phyloP scores from a whole-genome alignment of 2,329 filamentous ascomycete genomes.

The Stemphylium beticola region DNA sequence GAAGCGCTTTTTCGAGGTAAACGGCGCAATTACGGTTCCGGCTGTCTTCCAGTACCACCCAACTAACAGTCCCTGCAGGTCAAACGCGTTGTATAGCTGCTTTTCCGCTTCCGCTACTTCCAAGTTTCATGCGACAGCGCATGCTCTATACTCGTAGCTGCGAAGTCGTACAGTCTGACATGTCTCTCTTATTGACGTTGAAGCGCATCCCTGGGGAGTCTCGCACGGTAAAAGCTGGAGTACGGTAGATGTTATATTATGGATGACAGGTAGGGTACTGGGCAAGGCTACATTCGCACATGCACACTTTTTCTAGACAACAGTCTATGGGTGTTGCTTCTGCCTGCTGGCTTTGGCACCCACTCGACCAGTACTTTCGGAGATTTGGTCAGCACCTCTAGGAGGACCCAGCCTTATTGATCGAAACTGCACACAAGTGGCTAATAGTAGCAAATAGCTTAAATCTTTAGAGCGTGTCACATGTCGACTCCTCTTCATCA shows the following conservation, averaged over 20 bases:
- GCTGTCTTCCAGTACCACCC: neutral
- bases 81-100: conserved; percentile 39
- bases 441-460: neutral
- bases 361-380: neutral
- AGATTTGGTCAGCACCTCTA: neutral
- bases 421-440: neutral
- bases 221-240: conserved; percentile 15
- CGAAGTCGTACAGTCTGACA: neutral
- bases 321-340: neutral
- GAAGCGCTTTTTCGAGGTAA: conserved; percentile 93
- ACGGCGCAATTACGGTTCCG: neutral
- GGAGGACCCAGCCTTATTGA: neutral
- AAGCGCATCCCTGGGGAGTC: conserved; percentile 13
- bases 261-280: neutral
- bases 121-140: neutral
- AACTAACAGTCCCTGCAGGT: conserved; percentile 29
- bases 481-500: too few species aligned
- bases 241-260: conserved; percentile 8
- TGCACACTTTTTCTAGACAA: conserved; percentile 1
- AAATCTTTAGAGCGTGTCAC: too few species aligned
- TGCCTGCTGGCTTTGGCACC: conserved; percentile 8
- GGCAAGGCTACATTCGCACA: conserved; percentile 5
- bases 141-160: neutral
- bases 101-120: neutral
- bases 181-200: conserved; percentile 24